A percentile compares a stretch with the other conserved stretches of the same genome.
Conservation (phyloP, 23 red algal species). For the Agarophyton chilense region DNA sequence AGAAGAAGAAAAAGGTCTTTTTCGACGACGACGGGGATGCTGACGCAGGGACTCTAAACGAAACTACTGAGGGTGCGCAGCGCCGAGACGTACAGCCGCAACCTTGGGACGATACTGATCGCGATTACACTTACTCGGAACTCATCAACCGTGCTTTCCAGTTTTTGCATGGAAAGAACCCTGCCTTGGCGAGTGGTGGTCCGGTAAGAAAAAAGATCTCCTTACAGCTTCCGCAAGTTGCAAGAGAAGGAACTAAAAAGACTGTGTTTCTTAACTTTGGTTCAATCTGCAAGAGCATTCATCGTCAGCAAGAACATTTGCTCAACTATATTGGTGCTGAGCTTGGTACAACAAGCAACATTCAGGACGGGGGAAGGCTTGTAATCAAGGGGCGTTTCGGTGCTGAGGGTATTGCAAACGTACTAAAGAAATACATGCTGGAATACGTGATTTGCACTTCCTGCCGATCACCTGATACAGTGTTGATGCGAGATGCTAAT, state of each 20-base stretch:
- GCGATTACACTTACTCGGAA: slow-evolving; percentile 96
- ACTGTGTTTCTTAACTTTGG: slow-evolving; percentile 98
- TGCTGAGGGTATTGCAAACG: slow-evolving; percentile 91
- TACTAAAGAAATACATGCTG: slow-evolving; percentile 90
- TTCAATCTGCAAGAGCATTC: slow-evolving; percentile 92
- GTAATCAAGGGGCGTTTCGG: slow-evolving; percentile 93
- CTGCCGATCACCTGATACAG: slow-evolving; percentile 91
- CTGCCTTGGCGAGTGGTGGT: slow-evolving; percentile 43
- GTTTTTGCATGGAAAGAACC: slow-evolving; percentile 92
- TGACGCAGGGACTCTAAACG: background rate
- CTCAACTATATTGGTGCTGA: slow-evolving; percentile 93
- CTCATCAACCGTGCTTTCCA: slow-evolving; percentile 80
- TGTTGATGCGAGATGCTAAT: slow-evolving; percentile 97
- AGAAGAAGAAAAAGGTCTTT: slow-evolving; percentile 86
- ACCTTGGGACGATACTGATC: slow-evolving; percentile 87
- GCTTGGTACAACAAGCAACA: slow-evolving; percentile 92
- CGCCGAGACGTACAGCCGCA: slow-evolving; percentile 60
- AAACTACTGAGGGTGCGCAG: background rate
- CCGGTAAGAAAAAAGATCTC: slow-evolving; percentile 62
- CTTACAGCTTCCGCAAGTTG: slow-evolving; percentile 85
- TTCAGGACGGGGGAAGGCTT: slow-evolving; percentile 90
- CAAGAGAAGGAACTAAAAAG: slow-evolving; percentile 91
- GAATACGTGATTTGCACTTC: slow-evolving; percentile 94
- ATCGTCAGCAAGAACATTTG: slow-evolving; percentile 95
- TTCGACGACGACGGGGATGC: slow-evolving; percentile 67